A percentile compares a stretch with the other conserved stretches of the same genome.
These are phyloP conservation scores for Podospora comata DNA, from an alignment of 495 filamentous ascomycete genomes.

Conservation along the genomic window DNA sequence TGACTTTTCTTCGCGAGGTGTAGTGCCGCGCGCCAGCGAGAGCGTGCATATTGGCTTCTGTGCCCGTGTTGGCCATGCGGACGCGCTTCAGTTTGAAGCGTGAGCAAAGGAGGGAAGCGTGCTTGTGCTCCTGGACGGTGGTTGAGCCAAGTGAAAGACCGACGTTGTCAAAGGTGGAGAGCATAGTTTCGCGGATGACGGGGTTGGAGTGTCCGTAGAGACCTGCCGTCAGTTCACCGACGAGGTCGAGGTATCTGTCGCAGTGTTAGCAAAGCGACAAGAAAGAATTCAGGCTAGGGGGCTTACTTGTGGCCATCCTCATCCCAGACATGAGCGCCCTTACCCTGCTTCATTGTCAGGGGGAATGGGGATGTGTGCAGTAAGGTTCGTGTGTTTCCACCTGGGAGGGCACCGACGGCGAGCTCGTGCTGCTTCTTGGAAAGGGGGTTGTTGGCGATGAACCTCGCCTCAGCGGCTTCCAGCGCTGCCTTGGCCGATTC, in stretches of 20 bases:
- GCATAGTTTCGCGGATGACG: slow-evolving; percentile 37
- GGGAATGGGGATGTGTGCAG: slow-evolving; percentile 58
- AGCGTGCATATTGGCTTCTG: slow-evolving; percentile 52
- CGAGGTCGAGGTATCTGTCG: slow-evolving; percentile 45
- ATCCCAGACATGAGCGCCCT: slow-evolving; percentile 39
- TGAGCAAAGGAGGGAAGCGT: slow-evolving; percentile 39
- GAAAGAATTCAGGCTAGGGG: not conserved
- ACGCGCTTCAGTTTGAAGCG: slow-evolving; percentile 47
- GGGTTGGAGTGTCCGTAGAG: slow-evolving; percentile 54
- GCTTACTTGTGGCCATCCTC: slow-evolving; percentile 44
- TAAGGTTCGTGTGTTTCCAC: slow-evolving; percentile 60
- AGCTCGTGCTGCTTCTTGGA: slow-evolving; percentile 39
- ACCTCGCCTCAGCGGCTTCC: slow-evolving; percentile 31
- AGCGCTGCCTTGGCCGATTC: slow-evolving; percentile 25
- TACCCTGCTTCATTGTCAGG: slow-evolving; percentile 43
- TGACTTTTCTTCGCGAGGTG: slow-evolving; percentile 43
- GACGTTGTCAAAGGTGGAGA: slow-evolving; percentile 32
- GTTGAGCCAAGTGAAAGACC: slow-evolving; percentile 46
- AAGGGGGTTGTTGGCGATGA: slow-evolving; percentile 32
- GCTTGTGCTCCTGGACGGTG: slow-evolving; percentile 38
- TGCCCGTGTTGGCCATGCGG: slow-evolving; percentile 53
- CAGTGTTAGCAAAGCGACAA: slow-evolving; percentile 1
- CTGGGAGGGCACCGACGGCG: slow-evolving; percentile 47
- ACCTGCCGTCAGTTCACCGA: slow-evolving; percentile 53
- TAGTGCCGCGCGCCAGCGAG: slow-evolving; percentile 40